Evolutionary conservation across 2,329 filamentous ascomycete species (phyloP), one percentile per base, ranked within the genome.

Genomic region (Ophiostoma himal-ulmi): DNA sequence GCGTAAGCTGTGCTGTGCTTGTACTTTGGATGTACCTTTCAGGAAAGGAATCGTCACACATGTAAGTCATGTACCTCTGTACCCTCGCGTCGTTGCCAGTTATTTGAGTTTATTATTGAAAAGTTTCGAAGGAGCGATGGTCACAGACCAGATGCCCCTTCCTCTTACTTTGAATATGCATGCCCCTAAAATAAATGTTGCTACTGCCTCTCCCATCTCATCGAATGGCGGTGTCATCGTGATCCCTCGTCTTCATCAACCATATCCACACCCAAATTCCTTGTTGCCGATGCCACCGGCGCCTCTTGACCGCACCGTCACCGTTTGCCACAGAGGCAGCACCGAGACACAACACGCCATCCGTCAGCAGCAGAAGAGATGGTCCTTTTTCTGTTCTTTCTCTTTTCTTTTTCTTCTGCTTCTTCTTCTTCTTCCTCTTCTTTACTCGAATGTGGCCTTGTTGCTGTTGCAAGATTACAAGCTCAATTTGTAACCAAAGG

Each of bases 51-150:
- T 26, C n/a, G n/a, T 57, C 52, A 22, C n/a, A 26, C 52, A 57
- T 57, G 52, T 57, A 57, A 57, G 52, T 57, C 52, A 30, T 62
- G 57, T 62, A 62, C 57, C 57, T 62, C 11, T 62, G 57, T 62
- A 62, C 26, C 26, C 22, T 57, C 10, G n/a, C 52, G 26, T 26
- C 52, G 22, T n/a, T 26, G 22, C 5, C 52, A 44, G 10, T 48
- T 48, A 7, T n/a, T 30, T 11, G 5, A 26, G 13, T 22, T 22
- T 26, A 48, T 30, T 30, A 3, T 30, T 30, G 30, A 2, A 30
- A 30, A 30, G 30, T 30, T 30, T 11, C 20, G 57, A 62, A 62
- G 26, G 57, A 62, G 26, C 57, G 26, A 62, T 62, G 57, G 57
- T 14, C 22, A 54, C 57, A 34, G 57, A 13, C 26, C 26, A 34